Percentiles rank a stretch among this genome's conserved stretches.
Conservation (phyloP, 2,329 filamentous ascomycete species). For the Camillea tinctor region DNA sequence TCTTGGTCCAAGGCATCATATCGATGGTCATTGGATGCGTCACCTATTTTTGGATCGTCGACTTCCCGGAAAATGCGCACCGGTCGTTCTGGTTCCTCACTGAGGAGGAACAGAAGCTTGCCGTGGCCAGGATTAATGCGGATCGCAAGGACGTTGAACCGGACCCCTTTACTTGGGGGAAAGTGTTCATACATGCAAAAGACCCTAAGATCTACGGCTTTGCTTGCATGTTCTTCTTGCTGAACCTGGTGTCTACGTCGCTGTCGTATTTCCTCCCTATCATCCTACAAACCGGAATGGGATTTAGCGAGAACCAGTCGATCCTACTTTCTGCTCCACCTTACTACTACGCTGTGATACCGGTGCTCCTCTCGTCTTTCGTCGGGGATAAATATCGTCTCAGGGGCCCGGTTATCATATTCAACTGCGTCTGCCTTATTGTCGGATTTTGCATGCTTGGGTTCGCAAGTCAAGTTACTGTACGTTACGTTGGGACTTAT, state of each 20-base stretch:
- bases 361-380: slow-evolving; percentile 61
- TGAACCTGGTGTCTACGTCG: slow-evolving; percentile 65
- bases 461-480: slow-evolving; percentile 56
- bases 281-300: slow-evolving; percentile 56
- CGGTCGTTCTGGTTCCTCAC: slow-evolving; percentile 58
- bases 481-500: slow-evolving; percentile 64
- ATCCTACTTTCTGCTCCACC: slow-evolving; percentile 66
- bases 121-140: slow-evolving; percentile 54
- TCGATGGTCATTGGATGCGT: slow-evolving; percentile 56
- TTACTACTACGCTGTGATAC: slow-evolving; percentile 66
- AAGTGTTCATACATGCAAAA: slow-evolving; percentile 54
- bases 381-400: slow-evolving; percentile 60
- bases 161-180: slow-evolving; percentile 54
- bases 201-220: slow-evolving; percentile 66
- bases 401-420: slow-evolving; percentile 61
- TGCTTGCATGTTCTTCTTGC: slow-evolving; percentile 62
- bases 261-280: slow-evolving; percentile 65
- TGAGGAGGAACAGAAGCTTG: slow-evolving; percentile 53
- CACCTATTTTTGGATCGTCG: slow-evolving; percentile 70
- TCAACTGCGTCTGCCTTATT: slow-evolving; percentile 63
- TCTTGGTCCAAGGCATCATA: slow-evolving; percentile 63
- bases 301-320: slow-evolving; percentile 48
- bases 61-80: slow-evolving; percentile 63
- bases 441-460: slow-evolving; percentile 65
- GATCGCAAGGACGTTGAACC: slow-evolving; percentile 60